phyloP scores from a whole-genome alignment of 805 yeast genomes.

The Millerozyma acaciae region DNA sequence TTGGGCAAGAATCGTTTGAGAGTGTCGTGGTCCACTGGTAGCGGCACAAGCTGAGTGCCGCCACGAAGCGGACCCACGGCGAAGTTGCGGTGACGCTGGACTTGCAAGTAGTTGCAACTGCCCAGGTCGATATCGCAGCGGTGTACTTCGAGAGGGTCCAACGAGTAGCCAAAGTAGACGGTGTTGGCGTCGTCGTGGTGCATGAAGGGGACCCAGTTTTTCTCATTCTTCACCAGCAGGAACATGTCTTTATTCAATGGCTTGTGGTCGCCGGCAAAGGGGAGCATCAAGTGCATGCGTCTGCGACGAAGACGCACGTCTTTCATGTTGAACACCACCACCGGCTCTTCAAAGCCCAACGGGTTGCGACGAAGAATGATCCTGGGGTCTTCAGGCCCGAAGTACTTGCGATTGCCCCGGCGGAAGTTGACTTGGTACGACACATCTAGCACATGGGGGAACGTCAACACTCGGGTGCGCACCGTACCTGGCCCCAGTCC shows the following conservation, averaged over 20 bases:
- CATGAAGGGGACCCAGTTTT: slow-evolving; percentile 27
- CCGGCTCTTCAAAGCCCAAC: slow-evolving; percentile 20
- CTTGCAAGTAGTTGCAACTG: slow-evolving; percentile 24
- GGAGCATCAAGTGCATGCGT: slow-evolving; percentile 10
- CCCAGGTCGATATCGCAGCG: slow-evolving; percentile 26
- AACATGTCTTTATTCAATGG: slow-evolving; percentile 12
- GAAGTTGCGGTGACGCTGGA: slow-evolving; percentile 12
- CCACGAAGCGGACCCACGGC: slow-evolving; percentile 28
- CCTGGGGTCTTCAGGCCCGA: slow-evolving; percentile 17
- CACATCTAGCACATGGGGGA: neutral
- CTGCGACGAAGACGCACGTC: slow-evolving; percentile 5
- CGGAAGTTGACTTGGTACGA: neutral
- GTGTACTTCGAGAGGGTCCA: slow-evolving; percentile 25
- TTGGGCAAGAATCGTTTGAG: slow-evolving; percentile 11
- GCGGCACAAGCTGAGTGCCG: slow-evolving; percentile 23
- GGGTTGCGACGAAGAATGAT: slow-evolving; percentile 10
- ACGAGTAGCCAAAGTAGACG: slow-evolving; percentile 21
- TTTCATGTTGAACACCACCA: slow-evolving; percentile 21
- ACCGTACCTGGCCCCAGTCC: slow-evolving; percentile 1
- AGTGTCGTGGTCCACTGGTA: slow-evolving; percentile 15
- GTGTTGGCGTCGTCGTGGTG: slow-evolving; percentile 6
- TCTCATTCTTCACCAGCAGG: slow-evolving; percentile 15
- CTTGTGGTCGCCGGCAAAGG: slow-evolving; percentile 12
- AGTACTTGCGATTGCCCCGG: neutral
- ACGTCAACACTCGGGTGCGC: neutral